Evolutionary conservation across 352 stramenopile genomes (phyloP), one percentile per base, ranked within the genome.

Genomic region (Phytophthora ramorum): DNA sequence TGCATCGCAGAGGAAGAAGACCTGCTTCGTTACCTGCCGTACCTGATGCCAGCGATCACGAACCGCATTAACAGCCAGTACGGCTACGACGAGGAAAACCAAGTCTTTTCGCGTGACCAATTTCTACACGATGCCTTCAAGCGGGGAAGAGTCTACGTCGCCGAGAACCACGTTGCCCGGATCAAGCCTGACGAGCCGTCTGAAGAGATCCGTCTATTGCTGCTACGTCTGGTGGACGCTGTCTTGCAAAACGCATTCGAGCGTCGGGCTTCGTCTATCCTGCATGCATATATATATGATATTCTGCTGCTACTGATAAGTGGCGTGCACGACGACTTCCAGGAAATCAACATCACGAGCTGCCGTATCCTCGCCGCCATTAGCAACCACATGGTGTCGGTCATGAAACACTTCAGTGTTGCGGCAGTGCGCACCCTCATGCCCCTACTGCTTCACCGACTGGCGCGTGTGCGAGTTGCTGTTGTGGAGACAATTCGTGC

Each of bases 361-460:
- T 97, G 85, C 41, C 38, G 62, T 16, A 71, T 89, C 13, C 63
- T 92, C n/a, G 40, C 53, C 4, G 20, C 61, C 16, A 62, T 92
- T 16, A 86, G 75, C 60, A 74, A 82, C 49, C 69, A 91, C 63
- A 96, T 96, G 78, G 81, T 97, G 44, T 85, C 87, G 40, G 95
- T 96, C 28, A 95, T 98, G 75, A 98, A 98, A 78, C 92, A 97
- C 61, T 98, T 98, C 63, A 95, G 89, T 10, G 83, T 96, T 16
- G 97, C 87, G 44, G 63, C 98, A 12, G 92, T 96, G 37, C 83
- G 96, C 34, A 80, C 82, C 7, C 45, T 79, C 44, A 62, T 87
- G n/a, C 80, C 95, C 26, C 74, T 96, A 50, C 83, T 98, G 19
- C 58, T 92, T 47, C 93, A 98, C 58, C 85, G 95, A n/a, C 87